Conservation (phyloP, 2,329 filamentous ascomycete genomes). For the Aspergillus sp. region DNA sequence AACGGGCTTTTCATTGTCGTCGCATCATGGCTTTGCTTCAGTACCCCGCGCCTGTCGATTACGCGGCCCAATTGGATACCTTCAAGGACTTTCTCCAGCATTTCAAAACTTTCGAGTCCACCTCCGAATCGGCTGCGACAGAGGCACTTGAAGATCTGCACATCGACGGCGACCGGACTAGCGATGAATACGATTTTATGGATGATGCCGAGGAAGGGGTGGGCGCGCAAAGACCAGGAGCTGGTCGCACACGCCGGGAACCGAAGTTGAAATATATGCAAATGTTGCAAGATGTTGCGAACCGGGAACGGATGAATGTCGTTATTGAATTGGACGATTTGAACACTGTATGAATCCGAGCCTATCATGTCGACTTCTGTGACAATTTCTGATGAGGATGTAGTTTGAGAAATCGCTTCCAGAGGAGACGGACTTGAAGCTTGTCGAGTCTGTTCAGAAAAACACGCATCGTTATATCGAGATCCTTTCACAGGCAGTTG, state of each 20-base stretch:
- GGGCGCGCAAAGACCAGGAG: constrained; percentile 28
- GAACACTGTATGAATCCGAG: constrained; percentile 49
- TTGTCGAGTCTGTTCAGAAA: constrained; percentile 72
- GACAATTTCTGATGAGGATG: constrained; percentile 2
- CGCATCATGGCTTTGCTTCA: constrained; percentile 75
- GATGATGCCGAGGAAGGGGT: constrained; percentile 64
- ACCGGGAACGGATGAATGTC: constrained; percentile 70
- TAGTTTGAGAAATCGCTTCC: constrained; percentile 70
- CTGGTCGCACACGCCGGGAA: constrained; percentile 43
- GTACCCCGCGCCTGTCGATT: constrained; percentile 73
- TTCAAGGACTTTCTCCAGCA: constrained; percentile 82
- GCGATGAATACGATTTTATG: constrained; percentile 90
- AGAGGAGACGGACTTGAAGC: constrained; percentile 59
- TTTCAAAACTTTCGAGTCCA: constrained; percentile 70
- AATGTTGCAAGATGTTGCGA: constrained; percentile 77
- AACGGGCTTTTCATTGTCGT: constrained; percentile 12
- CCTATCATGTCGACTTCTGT: not conserved
- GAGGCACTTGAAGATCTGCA: constrained; percentile 78
- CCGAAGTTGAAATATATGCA: constrained; percentile 83
- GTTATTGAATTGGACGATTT: constrained; percentile 87
- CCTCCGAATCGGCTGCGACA: constrained; percentile 60
- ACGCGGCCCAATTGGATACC: constrained; percentile 69
- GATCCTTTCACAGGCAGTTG: constrained; percentile 78
- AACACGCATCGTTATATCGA: constrained; percentile 97
- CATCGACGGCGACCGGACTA: constrained; percentile 78